Base-by-base conservation (phyloP, 495 filamentous ascomycete species). In the Parathielavia hyrcaniae region DNA sequence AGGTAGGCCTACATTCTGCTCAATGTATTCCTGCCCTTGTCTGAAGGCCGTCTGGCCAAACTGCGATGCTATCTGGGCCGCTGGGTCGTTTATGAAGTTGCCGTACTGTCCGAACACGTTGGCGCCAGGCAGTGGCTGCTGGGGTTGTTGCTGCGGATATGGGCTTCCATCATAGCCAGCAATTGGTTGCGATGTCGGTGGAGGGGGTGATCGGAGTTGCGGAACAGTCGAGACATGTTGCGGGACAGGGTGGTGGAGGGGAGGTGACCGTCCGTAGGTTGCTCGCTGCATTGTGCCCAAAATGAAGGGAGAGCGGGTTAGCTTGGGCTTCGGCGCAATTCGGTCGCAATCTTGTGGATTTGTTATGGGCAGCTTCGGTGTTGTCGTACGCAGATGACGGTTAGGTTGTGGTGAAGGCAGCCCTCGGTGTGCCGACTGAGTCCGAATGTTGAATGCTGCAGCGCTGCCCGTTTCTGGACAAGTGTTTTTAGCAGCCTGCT, bases 201-300 rank as follows among this genome's bases (percentile, higher is more conserved):
- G 93, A 35, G 93, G 93, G 38, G 93, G 93, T 53, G 93, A 97
- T 76, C 95, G 87, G 73, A 99, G 87, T 76, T 97, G 91, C n/a
- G 93, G 93, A 49, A 99, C 95, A 50, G 91, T 95, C 63, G 95
- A 96, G 55, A 97, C 91, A 81, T 97, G 95, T 68, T 97, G 95
- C 46, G 95, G 95, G 46, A 97, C 91, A 30, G 93, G 93, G 72
- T 99, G 93, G 75, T 99, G 93, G 60, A 99, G 86, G 43, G 93
- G 95, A 67, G 93, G 93, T 61, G 93, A 96, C 64, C 89, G 87
- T 56, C 88, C 85, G 75, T 90, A 95, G 48, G 81, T 79, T 61
- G 81, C 76, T 69, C 90, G 86, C 73, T 97, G 92, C 91, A 96
- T 96, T 41, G 69, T 77, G 38, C 34, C 49, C 39, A 23, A 20